Percentiles rank a stretch among this genome's conserved stretches.
Conservation (phyloP, 2,329 filamentous ascomycete species). For the Lachnellula willkommii region DNA sequence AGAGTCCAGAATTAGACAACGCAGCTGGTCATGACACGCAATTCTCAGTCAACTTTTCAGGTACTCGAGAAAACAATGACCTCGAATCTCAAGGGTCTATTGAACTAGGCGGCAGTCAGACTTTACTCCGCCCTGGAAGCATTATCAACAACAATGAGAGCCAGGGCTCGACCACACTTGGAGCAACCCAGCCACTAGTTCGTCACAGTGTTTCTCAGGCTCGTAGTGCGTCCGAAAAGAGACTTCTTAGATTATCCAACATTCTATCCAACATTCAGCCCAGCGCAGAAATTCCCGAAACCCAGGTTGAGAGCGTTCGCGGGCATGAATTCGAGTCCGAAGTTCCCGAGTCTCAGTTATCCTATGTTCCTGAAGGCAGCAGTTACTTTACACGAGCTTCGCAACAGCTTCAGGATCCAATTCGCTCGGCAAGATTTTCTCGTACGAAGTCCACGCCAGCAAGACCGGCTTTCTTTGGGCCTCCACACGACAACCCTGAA, state of each 20-base stretch:
- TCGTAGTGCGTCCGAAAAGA: neutral
- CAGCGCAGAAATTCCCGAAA: neutral
- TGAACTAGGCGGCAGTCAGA: neutral
- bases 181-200: neutral
- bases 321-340: neutral
- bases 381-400: constrained; percentile 5
- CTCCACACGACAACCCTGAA: neutral
- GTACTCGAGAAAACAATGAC: neutral
- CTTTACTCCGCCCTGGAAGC: neutral
- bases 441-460: constrained; percentile 2
- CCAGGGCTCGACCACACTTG: neutral
- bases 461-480: neutral
- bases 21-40: neutral
- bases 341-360: neutral
- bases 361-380: neutral
- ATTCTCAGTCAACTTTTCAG: neutral
- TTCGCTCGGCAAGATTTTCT: neutral
- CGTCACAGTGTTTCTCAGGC: neutral
- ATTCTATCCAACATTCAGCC: neutral
- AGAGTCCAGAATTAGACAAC: neutral
- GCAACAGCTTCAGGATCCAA: constrained; percentile 1
- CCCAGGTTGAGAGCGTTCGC: neutral
- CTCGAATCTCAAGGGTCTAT: neutral
- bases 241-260: neutral
- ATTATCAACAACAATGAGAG: neutral